phyloP scores from a whole-genome alignment of 2,329 filamentous ascomycete species.

The Akanthomyces lecanii region DNA sequence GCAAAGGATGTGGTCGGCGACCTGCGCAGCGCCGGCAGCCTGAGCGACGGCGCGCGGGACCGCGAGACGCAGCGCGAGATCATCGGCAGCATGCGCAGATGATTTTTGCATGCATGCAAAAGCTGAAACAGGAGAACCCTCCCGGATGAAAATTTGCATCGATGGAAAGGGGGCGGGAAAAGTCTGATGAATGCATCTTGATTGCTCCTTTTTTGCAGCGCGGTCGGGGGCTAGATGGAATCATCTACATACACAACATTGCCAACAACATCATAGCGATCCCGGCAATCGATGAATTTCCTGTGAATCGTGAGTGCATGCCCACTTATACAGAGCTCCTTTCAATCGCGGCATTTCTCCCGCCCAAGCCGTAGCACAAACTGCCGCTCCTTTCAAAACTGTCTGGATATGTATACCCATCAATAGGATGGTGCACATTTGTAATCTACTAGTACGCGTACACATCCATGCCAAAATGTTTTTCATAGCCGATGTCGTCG shows the following conservation, averaged over 20 bases:
- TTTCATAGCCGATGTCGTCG: too few species aligned
- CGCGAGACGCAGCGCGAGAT: conserved; percentile 84
- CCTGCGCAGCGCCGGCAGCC: conserved; percentile 75
- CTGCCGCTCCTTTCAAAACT: too few species aligned
- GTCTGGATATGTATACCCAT: too few species aligned
- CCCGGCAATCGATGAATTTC: neutral
- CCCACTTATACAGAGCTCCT: too few species aligned
- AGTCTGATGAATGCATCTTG: neutral
- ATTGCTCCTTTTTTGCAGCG: neutral
- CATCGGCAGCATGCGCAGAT: conserved; percentile 60
- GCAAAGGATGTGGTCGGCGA: conserved; percentile 98
- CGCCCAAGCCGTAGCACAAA: too few species aligned
- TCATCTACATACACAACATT: neutral
- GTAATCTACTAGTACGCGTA: too few species aligned
- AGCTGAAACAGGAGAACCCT: neutral
- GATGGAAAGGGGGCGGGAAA: neutral
- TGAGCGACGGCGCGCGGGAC: conserved; percentile 82
- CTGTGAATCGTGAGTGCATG: too few species aligned
- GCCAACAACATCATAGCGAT: neutral
- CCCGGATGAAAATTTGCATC: too few species aligned
- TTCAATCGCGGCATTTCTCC: too few species aligned
- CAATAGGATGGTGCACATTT: too few species aligned
- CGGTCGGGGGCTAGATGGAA: neutral
- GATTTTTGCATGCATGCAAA: conserved; percentile 15
- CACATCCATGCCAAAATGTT: too few species aligned